Base-by-base conservation (phyloP, 352 stramenopile species). In the Globisporangium apiculatum region DNA sequence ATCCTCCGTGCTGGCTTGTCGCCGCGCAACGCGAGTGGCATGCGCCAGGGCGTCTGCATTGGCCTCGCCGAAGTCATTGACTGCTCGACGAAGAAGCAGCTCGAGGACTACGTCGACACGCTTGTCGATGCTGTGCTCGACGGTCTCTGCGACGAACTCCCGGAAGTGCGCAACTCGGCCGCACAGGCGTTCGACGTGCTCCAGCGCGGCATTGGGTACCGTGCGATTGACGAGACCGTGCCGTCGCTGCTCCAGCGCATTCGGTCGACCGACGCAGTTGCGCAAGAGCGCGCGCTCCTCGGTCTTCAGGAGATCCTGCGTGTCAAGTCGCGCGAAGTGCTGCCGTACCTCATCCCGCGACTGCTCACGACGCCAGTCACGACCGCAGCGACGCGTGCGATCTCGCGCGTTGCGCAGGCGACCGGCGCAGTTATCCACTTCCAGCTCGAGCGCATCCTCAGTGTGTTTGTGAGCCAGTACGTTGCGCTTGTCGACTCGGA, bases 51-150 rank as follows among this genome's bases (percentile, higher is more conserved):
- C 57, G 97, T 98, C 36, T 99, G 97, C 73, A 87, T 99, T 41
- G 98, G 97, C 58, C 79, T 99, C 48, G 81, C 96, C 8, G 97
- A 99, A 79, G 91, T 99, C 45, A 98, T 99, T 55, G 85, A 95
- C 53, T 98, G 93, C 67, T 98, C 95, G 36, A 98, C 84, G 42
- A 98, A 98, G 70, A 95, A 97, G 49, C 84, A 93, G 62, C 91
- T 99, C 51, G 86, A 98, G 49, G 95, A 98, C 59, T 99, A 98
- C 68, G 86, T 99, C 48, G 86, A 94, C 59, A 98, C 96, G 51
- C 83, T 99, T 48, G 89, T 99, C 31, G 89, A 97, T 66, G 95
- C 97, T 12, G 79, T 99, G n/a, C 85, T 99, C 72, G 92, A 98
- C 64, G 97, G 97, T 12, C 72, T 99, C 3, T 99, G 94, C 62